Percentiles rank a stretch among this genome's conserved stretches.
Evolutionary conservation across 331 rosid species (phyloP).

Genomic region (Acacia concinna): DNA sequence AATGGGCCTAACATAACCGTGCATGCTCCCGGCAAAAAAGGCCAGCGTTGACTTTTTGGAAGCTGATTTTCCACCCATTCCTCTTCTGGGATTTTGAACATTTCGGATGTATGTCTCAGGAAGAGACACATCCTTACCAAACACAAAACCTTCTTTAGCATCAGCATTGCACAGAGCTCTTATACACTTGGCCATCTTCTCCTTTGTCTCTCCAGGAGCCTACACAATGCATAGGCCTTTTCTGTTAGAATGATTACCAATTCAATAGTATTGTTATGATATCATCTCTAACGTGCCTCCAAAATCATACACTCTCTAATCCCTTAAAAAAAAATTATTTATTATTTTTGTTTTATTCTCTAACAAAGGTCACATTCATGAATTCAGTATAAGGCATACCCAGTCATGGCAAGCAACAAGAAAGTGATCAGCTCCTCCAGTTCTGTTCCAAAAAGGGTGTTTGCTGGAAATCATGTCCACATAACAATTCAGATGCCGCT

Average conservation of each 20-base stretch:
- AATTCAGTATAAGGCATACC: slow-evolving; percentile 45
- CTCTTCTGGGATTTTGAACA: slow-evolving; percentile 45
- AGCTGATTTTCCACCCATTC: slow-evolving; percentile 55
- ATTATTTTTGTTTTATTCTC: background rate
- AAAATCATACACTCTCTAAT: background rate
- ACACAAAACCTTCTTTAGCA: slow-evolving; percentile 63
- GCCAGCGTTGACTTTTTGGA: slow-evolving; percentile 59
- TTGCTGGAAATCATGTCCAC: slow-evolving; percentile 52
- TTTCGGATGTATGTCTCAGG: slow-evolving; percentile 64
- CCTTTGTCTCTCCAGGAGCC: slow-evolving; percentile 78
- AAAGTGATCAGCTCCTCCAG: slow-evolving; percentile 86
- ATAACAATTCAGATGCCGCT: slow-evolving; percentile 57
- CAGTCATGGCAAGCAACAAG: slow-evolving; percentile 96
- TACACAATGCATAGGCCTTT: slow-evolving; percentile 37
- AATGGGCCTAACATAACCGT: slow-evolving; percentile 74
- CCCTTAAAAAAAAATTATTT: background rate
- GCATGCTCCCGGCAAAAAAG: slow-evolving; percentile 84
- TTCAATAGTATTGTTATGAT: background rate
- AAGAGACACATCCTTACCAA: slow-evolving; percentile 83
- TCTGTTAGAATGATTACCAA: background rate
- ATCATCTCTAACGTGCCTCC: background rate
- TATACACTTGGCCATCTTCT: slow-evolving; percentile 62
- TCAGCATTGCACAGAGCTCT: slow-evolving; percentile 90
- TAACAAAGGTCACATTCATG: background rate
- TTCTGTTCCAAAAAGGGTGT: slow-evolving; percentile 82